These are phyloP conservation scores for Tolypocladium pustulatum DNA, from an alignment of 2,329 filamentous ascomycete species.

Conservation along the genomic window DNA sequence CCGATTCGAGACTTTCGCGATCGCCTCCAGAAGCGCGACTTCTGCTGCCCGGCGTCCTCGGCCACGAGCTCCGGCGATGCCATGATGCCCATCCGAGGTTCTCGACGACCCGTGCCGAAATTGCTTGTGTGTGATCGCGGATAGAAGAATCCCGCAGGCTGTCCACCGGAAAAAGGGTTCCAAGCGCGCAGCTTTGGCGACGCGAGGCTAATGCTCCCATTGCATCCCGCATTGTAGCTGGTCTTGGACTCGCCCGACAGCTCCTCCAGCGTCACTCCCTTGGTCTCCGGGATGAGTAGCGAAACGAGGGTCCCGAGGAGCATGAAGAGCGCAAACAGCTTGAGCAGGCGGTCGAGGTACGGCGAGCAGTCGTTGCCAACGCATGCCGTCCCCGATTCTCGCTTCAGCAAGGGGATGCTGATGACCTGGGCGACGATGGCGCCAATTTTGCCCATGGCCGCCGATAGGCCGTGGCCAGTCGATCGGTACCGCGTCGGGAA, in stretches of 20 bases:
- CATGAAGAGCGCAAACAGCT: slow-evolving; percentile 76
- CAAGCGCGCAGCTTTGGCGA: slow-evolving; percentile 21
- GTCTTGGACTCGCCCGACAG: slow-evolving; percentile 57
- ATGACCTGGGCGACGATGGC: slow-evolving; percentile 58
- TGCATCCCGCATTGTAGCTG: slow-evolving; percentile 41
- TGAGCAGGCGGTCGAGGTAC: slow-evolving; percentile 63
- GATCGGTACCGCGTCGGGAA: slow-evolving; percentile 54
- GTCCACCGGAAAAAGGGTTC: slow-evolving; percentile 39
- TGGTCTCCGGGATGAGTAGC: slow-evolving; percentile 68
- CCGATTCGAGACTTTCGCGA: slow-evolving; percentile 14
- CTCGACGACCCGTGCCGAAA: slow-evolving; percentile 16
- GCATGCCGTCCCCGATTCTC: slow-evolving; percentile 40
- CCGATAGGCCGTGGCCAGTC: slow-evolving; percentile 54
- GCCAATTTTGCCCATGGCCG: slow-evolving; percentile 57
- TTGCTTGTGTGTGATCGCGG: slow-evolving; percentile 20
- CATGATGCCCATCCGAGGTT: slow-evolving; percentile 30
- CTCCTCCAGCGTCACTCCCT: slow-evolving; percentile 61
- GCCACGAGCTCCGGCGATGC: slow-evolving; percentile 27
- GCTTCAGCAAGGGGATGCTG: slow-evolving; percentile 50
- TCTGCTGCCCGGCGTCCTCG: slow-evolving; percentile 12
- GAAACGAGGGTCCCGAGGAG: slow-evolving; percentile 58
- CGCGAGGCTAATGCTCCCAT: slow-evolving; percentile 33
- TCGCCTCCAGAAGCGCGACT: slow-evolving; percentile 18
- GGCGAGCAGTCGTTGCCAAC: slow-evolving; percentile 37
- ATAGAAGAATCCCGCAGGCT: slow-evolving; percentile 40